Base-by-base conservation (phyloP, 805 yeast genomes). In the Phaffomyces antillensis region DNA sequence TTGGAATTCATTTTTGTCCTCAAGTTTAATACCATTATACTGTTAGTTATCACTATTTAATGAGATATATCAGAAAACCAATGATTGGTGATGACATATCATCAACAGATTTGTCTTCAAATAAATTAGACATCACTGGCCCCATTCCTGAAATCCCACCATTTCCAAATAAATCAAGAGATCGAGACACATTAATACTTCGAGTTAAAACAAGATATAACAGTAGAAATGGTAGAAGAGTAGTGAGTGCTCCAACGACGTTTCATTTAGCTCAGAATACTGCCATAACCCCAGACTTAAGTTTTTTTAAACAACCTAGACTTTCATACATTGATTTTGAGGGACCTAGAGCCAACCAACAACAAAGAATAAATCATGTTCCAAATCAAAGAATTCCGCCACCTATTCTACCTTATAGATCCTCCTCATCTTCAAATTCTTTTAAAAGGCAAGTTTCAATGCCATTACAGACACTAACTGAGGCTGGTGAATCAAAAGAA, bases 181-280 rank as follows among this genome's bases (percentile, higher is more conserved):
- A 28, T 12, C 17, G 43, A n/a, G 46, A 46, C 17, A 40, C 42
- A 10, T 20, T 46, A 4, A 46, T 46, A 8, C 41, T 46, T 12
- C 43, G 49, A 35, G 49, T 46, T 13, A 46, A 35, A 32, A 46
- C 49, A 7, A 35, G 43, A 17, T 40, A 40, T 18, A 43, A 37
- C 4, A 38, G 34, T 13, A 38, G 40, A 25, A 44, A 44, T 1
- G 46, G 46, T 2, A 40, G 42, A 43, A 43, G 49, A 40, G 38
- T 46, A 7, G 40, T 46, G 8, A 46, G 49, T 43, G 49, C 49
- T 7, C 49, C 49, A 37, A 46, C 49, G 8, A 46, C 49, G 8
- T 46, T 46, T 31, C 46, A 46, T 28, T 37, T 46, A 8, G 38
- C 43, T 13, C 31, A 26, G 4, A 7, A 16, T 13, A 15, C 37